Percentiles rank a stretch among this genome's conserved stretches.
Conservation (phyloP, 805 yeast genomes). For the Cyberlindnera veronae region DNA sequence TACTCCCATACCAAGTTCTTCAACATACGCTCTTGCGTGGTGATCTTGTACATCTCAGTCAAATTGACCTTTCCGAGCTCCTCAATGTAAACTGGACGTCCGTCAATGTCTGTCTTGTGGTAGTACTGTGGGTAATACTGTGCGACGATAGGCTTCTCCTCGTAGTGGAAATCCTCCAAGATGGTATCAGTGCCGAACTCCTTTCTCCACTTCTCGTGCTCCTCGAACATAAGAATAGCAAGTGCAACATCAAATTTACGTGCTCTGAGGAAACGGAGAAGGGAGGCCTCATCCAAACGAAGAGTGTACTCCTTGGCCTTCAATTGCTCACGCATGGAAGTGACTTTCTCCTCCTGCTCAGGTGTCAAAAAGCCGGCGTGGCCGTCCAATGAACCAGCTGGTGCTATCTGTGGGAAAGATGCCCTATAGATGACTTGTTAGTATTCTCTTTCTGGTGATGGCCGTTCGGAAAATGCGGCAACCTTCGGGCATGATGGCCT, state of each 20-base stretch:
- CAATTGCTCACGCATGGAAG: slow-evolving; percentile 54
- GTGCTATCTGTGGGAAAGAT: slow-evolving; percentile 69
- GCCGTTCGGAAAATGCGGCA: too few relatives aligned
- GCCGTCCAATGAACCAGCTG: slow-evolving; percentile 66
- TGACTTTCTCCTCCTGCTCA: slow-evolving; percentile 59
- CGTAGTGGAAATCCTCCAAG: slow-evolving; percentile 81
- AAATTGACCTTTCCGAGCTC: slow-evolving; percentile 90
- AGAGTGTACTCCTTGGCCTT: slow-evolving; percentile 63
- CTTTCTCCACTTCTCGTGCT: slow-evolving; percentile 90
- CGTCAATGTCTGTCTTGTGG: slow-evolving; percentile 95
- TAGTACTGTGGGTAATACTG: slow-evolving; percentile 93
- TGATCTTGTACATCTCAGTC: slow-evolving; percentile 86
- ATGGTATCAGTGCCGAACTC: slow-evolving; percentile 85
- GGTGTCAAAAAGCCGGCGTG: slow-evolving; percentile 76
- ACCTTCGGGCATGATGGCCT: too few relatives aligned
- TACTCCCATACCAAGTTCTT: slow-evolving; percentile 97
- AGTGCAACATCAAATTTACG: slow-evolving; percentile 84
- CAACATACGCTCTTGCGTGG: slow-evolving; percentile 94
- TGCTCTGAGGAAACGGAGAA: slow-evolving; percentile 86
- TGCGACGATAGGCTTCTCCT: slow-evolving; percentile 90
- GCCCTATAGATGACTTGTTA: slow-evolving; percentile 15
- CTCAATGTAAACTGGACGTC: slow-evolving; percentile 94
- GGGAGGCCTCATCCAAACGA: slow-evolving; percentile 83
- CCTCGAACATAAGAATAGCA: slow-evolving; percentile 77
- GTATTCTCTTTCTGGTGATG: background rate